Percentiles rank a stretch among this genome's conserved stretches.
phyloP scores from a whole-genome alignment of 257 asterid species.

The Fraxinus excelsior region DNA sequence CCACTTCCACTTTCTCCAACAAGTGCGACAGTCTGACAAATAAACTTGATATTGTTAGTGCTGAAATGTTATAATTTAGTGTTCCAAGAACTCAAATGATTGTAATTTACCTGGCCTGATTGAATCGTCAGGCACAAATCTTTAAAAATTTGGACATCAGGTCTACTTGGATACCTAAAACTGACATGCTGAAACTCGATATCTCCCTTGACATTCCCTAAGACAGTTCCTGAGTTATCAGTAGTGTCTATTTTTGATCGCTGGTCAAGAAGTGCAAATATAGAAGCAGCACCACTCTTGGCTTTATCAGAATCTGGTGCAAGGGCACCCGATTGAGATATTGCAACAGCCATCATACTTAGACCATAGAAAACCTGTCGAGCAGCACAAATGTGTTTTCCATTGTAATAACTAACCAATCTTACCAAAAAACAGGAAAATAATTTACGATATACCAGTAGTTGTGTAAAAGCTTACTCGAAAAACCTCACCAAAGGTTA shows the following conservation, averaged over 20 bases:
- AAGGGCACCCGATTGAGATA: conserved; percentile 61
- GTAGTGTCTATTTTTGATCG: conserved; percentile 50
- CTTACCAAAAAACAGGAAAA: not conserved
- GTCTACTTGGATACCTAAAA: conserved; percentile 68
- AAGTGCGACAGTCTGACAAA: conserved; percentile 52
- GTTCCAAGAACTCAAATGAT: not conserved
- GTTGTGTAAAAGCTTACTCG: conserved; percentile 37
- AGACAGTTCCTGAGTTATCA: conserved; percentile 33
- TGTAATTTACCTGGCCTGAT: conserved; percentile 36
- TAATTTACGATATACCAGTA: not conserved
- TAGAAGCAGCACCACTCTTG: conserved; percentile 58
- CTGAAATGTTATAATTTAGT: not conserved
- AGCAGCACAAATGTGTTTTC: not conserved
- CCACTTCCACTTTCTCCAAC: conserved; percentile 71
- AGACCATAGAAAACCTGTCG: conserved; percentile 61
- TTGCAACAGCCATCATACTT: conserved; percentile 52
- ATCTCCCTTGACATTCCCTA: conserved; percentile 58
- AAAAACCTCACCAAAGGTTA: conserved; percentile 57
- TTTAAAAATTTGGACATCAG: conserved; percentile 53
- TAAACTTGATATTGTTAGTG: not conserved
- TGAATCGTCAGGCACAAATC: conserved; percentile 50
- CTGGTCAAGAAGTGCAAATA: conserved; percentile 57
- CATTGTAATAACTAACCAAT: not conserved
- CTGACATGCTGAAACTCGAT: conserved; percentile 48
- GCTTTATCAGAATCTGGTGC: conserved; percentile 68